Evolutionary conservation across 2,329 filamentous ascomycete species (phyloP).

Genomic region (Fusarium sp.): DNA sequence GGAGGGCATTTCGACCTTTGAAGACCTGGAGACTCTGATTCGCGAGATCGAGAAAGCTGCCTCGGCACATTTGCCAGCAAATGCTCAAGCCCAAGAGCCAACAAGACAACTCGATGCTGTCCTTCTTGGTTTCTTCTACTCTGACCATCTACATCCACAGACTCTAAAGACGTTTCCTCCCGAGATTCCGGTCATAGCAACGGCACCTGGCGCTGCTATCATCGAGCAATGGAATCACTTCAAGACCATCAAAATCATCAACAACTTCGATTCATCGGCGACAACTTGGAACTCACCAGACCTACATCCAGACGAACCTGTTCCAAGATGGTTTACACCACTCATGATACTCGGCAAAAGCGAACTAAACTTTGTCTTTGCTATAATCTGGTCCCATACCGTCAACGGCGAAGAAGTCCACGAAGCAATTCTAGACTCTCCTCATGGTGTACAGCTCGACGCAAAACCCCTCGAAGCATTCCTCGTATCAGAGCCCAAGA

Average conservation of each 20-base stretch:
- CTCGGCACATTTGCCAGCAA: neutral
- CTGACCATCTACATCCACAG: conserved; percentile 36
- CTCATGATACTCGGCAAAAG: conserved; percentile 26
- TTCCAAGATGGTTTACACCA: conserved; percentile 36
- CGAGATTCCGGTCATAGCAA: conserved; percentile 36
- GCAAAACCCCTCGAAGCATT: conserved; percentile 33
- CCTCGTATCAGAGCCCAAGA: conserved; percentile 28
- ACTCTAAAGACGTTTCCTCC: conserved; percentile 30
- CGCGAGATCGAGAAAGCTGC: conserved; percentile 34
- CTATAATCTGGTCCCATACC: conserved; percentile 38
- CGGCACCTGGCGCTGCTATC: conserved; percentile 8
- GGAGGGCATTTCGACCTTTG: conserved; percentile 3
- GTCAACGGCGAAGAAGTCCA: conserved; percentile 16
- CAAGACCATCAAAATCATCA: conserved; percentile 27
- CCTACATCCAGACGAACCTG: conserved; percentile 36
- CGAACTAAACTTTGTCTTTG: conserved; percentile 34
- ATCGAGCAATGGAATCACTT: conserved; percentile 37
- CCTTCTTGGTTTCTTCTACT: conserved; percentile 31
- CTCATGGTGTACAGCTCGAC: conserved; percentile 35
- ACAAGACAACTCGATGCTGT: conserved; percentile 34
- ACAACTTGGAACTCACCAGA: conserved; percentile 26
- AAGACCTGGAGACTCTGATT: conserved; percentile 26
- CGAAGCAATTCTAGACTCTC: conserved; percentile 36
- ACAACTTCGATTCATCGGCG: neutral
- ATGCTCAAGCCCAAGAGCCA: neutral